These are phyloP conservation scores for Strigomonas culicis DNA, from an alignment of 208 protist genomes.

Conservation along the genomic window DNA sequence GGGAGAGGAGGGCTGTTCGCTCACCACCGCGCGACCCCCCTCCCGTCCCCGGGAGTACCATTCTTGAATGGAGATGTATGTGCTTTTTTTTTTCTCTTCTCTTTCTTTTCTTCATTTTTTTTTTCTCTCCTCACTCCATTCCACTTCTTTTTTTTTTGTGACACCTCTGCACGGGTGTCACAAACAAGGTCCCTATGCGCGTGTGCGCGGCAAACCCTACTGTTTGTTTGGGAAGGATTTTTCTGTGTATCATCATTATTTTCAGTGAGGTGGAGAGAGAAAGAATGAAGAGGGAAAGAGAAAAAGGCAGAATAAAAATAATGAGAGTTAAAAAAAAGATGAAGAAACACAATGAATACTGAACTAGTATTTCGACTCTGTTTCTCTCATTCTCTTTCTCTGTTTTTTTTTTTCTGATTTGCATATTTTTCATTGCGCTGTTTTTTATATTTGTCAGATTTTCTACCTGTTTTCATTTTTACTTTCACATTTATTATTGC, in stretches of 20 bases:
- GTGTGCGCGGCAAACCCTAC: no score
- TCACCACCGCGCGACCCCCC: no score
- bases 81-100: background rate
- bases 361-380: no score
- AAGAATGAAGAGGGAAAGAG: background rate
- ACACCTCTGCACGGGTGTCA: no score
- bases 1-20: no score
- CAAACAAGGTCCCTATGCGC: no score
- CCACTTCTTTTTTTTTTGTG: slow-evolving; percentile 7
- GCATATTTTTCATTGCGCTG: slow-evolving; percentile 1
- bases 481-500: background rate
- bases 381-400: background rate
- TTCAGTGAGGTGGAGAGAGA: background rate
- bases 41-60: background rate
- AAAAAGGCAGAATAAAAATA: no score
- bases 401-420: slow-evolving; percentile 13
- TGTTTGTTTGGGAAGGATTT: background rate
- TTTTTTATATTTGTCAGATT: slow-evolving; percentile 7
- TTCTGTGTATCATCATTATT: background rate
- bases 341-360: no score
- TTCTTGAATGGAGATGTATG: background rate
- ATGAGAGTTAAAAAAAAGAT: no score
- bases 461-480: background rate
- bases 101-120: background rate
- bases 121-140: background rate